A percentile compares a stretch with the other conserved stretches of the same genome.
phyloP scores from a whole-genome alignment of 192 early-diverging fungal species.

The Rhizoclosmatium sp. region DNA sequence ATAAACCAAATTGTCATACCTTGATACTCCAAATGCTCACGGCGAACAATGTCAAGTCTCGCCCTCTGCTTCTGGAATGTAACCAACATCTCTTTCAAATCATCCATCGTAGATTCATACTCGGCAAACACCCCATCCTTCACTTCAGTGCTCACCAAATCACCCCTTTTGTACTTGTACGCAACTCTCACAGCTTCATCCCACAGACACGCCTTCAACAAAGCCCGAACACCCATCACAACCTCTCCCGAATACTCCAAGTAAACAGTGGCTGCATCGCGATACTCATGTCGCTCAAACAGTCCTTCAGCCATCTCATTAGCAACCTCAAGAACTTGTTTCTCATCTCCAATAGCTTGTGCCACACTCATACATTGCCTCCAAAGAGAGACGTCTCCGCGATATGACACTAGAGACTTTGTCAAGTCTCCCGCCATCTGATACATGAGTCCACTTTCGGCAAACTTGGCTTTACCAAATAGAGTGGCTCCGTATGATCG shows the following conservation, averaged over 20 bases:
- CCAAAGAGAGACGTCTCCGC: constrained; percentile 61
- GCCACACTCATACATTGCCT: constrained; percentile 73
- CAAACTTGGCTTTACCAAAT: constrained; percentile 60
- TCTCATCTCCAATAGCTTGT: constrained; percentile 55
- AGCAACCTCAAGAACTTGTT: constrained; percentile 60
- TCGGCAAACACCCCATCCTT: not conserved
- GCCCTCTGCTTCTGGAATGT: constrained; percentile 71
- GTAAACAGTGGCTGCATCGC: constrained; percentile 73
- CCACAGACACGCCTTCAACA: constrained; percentile 80
- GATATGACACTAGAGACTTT: constrained; percentile 63
- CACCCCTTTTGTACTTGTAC: constrained; percentile 63
- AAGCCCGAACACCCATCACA: constrained; percentile 70
- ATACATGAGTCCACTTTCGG: constrained; percentile 69
- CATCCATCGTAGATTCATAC: constrained; percentile 56
- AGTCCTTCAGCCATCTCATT: constrained; percentile 56
- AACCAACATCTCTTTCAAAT: constrained; percentile 64
- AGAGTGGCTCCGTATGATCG: constrained; percentile 71
- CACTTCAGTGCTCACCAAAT: constrained; percentile 81
- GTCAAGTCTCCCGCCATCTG: constrained; percentile 64
- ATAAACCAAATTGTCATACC: not conserved
- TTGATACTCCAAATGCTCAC: constrained; percentile 56
- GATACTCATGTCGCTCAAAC: constrained; percentile 64
- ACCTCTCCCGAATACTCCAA: constrained; percentile 77
- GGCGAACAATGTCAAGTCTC: constrained; percentile 65
- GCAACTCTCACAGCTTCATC: constrained; percentile 74